Conservation (phyloP, 1,284 basidiomycete species). For the Boletus albobrunnescens region DNA sequence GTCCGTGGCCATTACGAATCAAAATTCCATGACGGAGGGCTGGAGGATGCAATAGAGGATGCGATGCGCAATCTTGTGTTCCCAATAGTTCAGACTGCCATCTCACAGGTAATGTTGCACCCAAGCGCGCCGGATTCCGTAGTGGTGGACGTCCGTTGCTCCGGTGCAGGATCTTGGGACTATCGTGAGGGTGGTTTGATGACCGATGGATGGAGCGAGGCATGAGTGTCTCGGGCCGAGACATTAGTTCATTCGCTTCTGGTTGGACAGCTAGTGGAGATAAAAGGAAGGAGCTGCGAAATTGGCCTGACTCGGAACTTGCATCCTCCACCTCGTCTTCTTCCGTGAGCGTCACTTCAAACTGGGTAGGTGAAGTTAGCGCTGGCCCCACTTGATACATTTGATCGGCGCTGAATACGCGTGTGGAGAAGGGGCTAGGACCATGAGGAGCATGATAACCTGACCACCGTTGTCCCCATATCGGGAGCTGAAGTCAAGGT, state of each 20-base stretch:
- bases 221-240: not conserved
- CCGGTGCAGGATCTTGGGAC: not conserved
- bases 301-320: conserved; percentile 15
- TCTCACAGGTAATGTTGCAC: not conserved
- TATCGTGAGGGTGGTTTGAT: not conserved
- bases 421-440: conserved; percentile 29
- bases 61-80: not conserved
- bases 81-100: not conserved
- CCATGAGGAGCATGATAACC: conserved; percentile 23
- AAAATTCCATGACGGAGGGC: not conserved
- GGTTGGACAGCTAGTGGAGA: conserved; percentile 10
- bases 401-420: conserved; percentile 17
- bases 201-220: conserved; percentile 4
- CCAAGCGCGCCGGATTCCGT: conserved; percentile 1
- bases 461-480: conserved; percentile 35
- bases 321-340: conserved; percentile 23
- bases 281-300: conserved; percentile 8
- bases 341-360: conserved; percentile 18
- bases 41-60: not conserved
- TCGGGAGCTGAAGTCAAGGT: conserved; percentile 22
- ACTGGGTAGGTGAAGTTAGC: conserved; percentile 28
- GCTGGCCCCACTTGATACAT: conserved; percentile 25
- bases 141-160: not conserved
- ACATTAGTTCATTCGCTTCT: not conserved
- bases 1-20: not conserved